Percentiles rank a stretch among this genome's conserved stretches.
Evolutionary conservation across 2,329 filamentous ascomycete species (phyloP).

Genomic region (Fusarium denticulatum): DNA sequence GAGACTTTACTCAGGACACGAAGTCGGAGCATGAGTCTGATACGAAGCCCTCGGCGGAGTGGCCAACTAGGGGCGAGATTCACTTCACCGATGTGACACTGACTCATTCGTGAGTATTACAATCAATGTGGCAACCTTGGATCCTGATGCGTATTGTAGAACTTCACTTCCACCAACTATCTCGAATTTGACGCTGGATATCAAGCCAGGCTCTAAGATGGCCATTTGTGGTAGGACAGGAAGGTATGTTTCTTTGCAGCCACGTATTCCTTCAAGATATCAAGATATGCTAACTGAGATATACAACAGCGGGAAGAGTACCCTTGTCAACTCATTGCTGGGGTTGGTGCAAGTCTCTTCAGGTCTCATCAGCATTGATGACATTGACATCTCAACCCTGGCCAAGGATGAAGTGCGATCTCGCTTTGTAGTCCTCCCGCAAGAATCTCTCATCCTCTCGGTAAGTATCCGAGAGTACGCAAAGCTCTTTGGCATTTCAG

Average conservation of each 20-base stretch:
- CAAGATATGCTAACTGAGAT: background rate
- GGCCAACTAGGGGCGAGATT: background rate
- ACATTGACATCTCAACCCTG: background rate
- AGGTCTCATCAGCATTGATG: background rate
- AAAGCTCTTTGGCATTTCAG: background rate
- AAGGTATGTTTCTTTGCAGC: background rate
- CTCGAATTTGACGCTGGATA: background rate
- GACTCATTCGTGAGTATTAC: background rate
- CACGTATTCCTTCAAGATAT: rapidly evolving
- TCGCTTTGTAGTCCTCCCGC: background rate
- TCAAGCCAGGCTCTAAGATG: background rate
- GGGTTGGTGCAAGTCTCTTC: background rate
- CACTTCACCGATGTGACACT: background rate
- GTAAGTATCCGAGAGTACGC: background rate
- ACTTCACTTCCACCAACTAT: background rate
- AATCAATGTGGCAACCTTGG: no score
- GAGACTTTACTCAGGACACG: background rate
- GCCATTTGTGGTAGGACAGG: background rate
- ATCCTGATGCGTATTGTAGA: background rate
- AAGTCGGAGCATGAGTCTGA: background rate
- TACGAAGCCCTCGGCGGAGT: background rate
- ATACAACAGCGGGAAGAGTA: background rate
- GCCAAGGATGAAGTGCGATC: background rate
- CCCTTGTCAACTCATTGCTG: background rate
- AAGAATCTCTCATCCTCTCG: background rate